phyloP scores from a whole-genome alignment of 2,329 filamentous ascomycete genomes.

The Aureobasidium subglaciale region DNA sequence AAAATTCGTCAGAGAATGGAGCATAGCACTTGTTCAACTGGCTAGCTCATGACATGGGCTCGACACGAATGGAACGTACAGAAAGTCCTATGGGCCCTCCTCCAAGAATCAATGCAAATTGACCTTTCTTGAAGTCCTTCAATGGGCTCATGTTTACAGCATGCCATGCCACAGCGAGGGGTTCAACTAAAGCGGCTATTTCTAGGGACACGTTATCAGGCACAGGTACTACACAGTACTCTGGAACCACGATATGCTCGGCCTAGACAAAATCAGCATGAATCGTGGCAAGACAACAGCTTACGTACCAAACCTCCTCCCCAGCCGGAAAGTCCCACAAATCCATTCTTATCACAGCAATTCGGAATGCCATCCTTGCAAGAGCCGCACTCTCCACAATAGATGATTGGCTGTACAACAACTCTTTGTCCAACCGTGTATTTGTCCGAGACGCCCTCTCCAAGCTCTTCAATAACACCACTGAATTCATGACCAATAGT shows the following conservation, averaged over 20 bases:
- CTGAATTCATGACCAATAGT: constrained; percentile 50
- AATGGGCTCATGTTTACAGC: constrained; percentile 43
- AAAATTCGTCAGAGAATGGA: no score
- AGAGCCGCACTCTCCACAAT: constrained; percentile 45
- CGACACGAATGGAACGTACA: no score
- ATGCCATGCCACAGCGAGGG: constrained; percentile 50
- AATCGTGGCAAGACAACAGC: no score
- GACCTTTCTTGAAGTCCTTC: constrained; percentile 35
- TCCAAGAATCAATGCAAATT: constrained; percentile 44
- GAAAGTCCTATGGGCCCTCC: constrained; percentile 49
- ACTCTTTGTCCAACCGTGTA: constrained; percentile 44
- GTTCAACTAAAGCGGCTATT: constrained; percentile 48
- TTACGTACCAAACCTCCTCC: constrained; percentile 39
- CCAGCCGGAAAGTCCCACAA: constrained; percentile 47
- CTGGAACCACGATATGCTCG: constrained; percentile 42
- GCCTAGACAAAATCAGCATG: neutral
- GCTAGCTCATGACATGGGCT: no score
- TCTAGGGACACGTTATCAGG: constrained; percentile 47
- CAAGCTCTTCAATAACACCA: constrained; percentile 45
- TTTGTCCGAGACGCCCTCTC: constrained; percentile 39
- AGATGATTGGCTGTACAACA: constrained; percentile 48
- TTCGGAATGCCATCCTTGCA: constrained; percentile 48
- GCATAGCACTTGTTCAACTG: no score
- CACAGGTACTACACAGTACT: constrained; percentile 39
- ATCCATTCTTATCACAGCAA: constrained; percentile 49